A percentile compares a stretch with the other conserved stretches of the same genome.
phyloP scores from a whole-genome alignment of 139 green algal genomes.

The Pycnococcus provasolii region DNA sequence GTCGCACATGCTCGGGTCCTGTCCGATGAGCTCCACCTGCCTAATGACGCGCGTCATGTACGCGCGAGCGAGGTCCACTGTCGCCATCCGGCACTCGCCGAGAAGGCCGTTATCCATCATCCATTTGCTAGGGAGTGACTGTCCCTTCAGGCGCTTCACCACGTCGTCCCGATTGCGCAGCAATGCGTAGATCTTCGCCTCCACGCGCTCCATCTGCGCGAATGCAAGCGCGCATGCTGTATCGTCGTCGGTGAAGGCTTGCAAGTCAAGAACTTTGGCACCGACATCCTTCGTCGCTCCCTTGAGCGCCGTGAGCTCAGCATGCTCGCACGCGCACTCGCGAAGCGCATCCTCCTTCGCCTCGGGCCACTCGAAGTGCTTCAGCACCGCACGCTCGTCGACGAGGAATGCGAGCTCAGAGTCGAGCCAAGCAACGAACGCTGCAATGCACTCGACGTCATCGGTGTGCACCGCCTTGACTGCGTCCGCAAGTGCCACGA shows the following conservation, averaged over 20 bases:
- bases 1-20: neutral
- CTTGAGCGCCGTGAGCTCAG: too few relatives aligned
- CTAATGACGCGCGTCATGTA: slow-evolving; percentile 6
- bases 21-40: neutral
- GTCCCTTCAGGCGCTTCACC: neutral
- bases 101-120: slow-evolving; percentile 15
- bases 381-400: slow-evolving; percentile 34
- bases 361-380: slow-evolving; percentile 36
- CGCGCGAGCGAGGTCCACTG: neutral
- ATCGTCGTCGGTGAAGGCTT: neutral
- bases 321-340: slow-evolving; percentile 10
- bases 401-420: slow-evolving; percentile 30
- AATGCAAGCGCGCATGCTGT: neutral
- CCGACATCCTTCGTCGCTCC: too few relatives aligned
- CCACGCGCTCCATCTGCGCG: slow-evolving; percentile 9
- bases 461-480: slow-evolving; percentile 22
- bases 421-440: slow-evolving; percentile 30
- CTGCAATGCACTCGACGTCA: slow-evolving; percentile 11
- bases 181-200: slow-evolving; percentile 7
- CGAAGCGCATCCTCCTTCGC: slow-evolving; percentile 27
- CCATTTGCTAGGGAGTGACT: neutral
- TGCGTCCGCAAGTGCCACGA: slow-evolving; percentile 6
- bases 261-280: too few relatives aligned
- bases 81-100: slow-evolving; percentile 5
- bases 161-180: slow-evolving; percentile 7